phyloP scores from a whole-genome alignment of 352 stramenopile genomes.

The Phytopythium delawarense region DNA sequence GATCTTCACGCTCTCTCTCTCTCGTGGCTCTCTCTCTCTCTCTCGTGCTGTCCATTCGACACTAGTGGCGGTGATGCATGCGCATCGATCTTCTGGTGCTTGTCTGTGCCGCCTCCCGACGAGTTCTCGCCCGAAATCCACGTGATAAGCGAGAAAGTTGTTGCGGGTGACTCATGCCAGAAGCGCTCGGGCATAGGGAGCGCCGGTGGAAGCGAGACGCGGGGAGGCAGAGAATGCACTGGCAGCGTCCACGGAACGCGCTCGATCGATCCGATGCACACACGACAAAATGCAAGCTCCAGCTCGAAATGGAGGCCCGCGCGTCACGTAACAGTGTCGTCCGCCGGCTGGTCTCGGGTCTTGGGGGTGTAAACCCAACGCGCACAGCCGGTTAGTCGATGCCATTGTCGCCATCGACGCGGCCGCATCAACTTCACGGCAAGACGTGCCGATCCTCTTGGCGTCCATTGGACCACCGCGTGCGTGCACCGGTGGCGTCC shows the following conservation, averaged over 20 bases:
- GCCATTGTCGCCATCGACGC: not conserved
- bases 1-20: not conserved
- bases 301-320: not conserved
- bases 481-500: not conserved
- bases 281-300: not conserved
- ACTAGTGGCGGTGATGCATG: not conserved
- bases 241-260: not conserved
- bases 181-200: not conserved
- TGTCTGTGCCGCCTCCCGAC: not conserved
- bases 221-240: not conserved
- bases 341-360: too few species aligned
- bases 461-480: not conserved
- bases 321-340: not conserved
- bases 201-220: not conserved
- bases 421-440: not conserved
- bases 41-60: not conserved
- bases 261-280: not conserved
- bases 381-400: not conserved
- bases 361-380: not conserved
- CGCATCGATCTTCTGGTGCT: not conserved
- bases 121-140: conserved; percentile 1
- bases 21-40: too few species aligned
- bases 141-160: not conserved
- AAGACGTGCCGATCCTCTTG: not conserved
- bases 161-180: not conserved